Evolutionary conservation across 192 early-diverging fungal genomes (phyloP), one percentile per base, ranked within the genome.

Genomic region (Coemansia asiatica): DNA sequence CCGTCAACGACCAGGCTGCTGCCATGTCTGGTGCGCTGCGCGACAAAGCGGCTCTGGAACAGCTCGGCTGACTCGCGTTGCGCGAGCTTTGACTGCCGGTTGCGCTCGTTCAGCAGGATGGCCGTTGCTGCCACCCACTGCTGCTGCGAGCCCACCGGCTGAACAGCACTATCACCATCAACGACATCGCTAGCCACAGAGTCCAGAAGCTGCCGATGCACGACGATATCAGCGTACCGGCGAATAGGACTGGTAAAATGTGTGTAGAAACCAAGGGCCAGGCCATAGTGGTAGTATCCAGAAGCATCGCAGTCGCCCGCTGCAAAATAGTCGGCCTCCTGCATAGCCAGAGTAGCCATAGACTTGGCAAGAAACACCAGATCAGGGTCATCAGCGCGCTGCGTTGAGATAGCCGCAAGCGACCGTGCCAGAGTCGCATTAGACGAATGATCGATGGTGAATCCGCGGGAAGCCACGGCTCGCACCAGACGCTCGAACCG

Each of bases 181-280:
- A n/a, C n/a, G n/a, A 6, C 22, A 36, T 58, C 35, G 1, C 51
- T 71, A 1, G 65, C 59, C 2, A 89, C 60, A 19, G 84, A 83
- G 2, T 71, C 77, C 27, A 90, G 69, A 18, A 93, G 61, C 71
- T 90, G 87, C 8, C 91, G 69, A 61, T 93, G 91, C 22, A 90
- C 91, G 7, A 91, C 75, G n/a, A 93, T 50, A 71, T 93, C 91
- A 23, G 91, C 90, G 72, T 93, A 93, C 48, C 90, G 82, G 58
- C 90, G 89, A 65, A 92, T 92, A 5, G 90, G 90, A 7, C 87
- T 88, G 66, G 91, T 92, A 71, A 91, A 92, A 67, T 92, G 91
- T n/a, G 91, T 92, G 68, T 92, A 92, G 57, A 80, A 87, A 6
- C 85, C 87, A 40, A 90, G 68, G 1, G 91, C 91, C 61, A 92